Percentiles rank a stretch among this genome's conserved stretches.
Evolutionary conservation across 352 stramenopile genomes (phyloP).

Genomic region (Phytophthora foliorum): DNA sequence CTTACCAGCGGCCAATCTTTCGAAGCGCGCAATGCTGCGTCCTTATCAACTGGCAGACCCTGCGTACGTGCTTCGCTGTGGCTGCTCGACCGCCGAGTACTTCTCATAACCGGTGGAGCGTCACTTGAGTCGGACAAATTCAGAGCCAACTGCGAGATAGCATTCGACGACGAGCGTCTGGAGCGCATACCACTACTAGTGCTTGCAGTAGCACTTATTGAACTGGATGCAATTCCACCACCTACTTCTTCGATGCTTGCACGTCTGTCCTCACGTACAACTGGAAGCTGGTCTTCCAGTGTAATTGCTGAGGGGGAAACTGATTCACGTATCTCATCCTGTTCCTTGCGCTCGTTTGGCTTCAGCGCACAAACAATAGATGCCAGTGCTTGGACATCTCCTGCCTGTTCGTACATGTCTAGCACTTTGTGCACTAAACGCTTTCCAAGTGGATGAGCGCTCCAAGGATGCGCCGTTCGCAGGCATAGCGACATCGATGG

Average conservation of each 20-base stretch:
- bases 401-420: constrained; percentile 80
- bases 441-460: constrained; percentile 83
- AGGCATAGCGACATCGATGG: constrained; percentile 37
- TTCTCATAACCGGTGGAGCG: constrained; percentile 58
- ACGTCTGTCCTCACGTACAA: constrained; percentile 39
- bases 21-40: constrained; percentile 31
- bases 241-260: constrained; percentile 27
- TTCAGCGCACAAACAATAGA: constrained; percentile 83
- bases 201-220: constrained; percentile 17
- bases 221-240: constrained; percentile 7
- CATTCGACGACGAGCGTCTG: constrained; percentile 48
- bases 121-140: constrained; percentile 43
- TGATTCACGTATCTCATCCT: constrained; percentile 16
- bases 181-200: constrained; percentile 24
- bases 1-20: constrained; percentile 60
- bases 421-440: constrained; percentile 81
- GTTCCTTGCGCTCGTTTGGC: constrained; percentile 41
- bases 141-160: constrained; percentile 35
- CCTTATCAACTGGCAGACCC: constrained; percentile 30
- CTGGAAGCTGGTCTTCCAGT: constrained; percentile 45
- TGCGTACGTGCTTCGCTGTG: constrained; percentile 60
- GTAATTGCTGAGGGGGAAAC: constrained; percentile 31
- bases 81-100: constrained; percentile 66
- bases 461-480: constrained; percentile 73
- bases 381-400: constrained; percentile 78